Percentiles rank a stretch among this genome's conserved stretches.
These are phyloP conservation scores for Zizania latifolia DNA, from an alignment of 176 grass and related monocot genomes.

Conservation along the genomic window DNA sequence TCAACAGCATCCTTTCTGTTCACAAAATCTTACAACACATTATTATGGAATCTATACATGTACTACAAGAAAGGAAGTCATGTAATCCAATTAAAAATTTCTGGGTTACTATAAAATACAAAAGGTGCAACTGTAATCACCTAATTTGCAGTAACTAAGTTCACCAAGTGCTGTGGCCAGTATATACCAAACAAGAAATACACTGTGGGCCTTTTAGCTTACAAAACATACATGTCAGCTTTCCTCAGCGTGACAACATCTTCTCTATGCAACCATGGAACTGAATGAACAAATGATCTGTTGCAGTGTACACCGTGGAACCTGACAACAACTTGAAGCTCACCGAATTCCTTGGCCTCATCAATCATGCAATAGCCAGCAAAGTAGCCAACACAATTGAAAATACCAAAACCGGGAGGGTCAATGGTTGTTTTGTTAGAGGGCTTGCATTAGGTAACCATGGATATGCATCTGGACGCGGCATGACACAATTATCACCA, in stretches of 20 bases:
- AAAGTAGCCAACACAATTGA: constrained; percentile 52
- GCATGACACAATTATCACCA: constrained; percentile 92
- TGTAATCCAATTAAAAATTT: constrained; percentile 37
- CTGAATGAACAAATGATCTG: constrained; percentile 32
- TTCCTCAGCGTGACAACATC: constrained; percentile 1
- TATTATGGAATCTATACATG: constrained; percentile 7
- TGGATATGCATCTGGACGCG: constrained; percentile 61
- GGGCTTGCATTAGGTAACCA: constrained; percentile 75
- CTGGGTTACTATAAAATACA: constrained; percentile 51
- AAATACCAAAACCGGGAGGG: constrained; percentile 38
- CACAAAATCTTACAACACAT: constrained; percentile 21
- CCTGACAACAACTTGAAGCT: constrained; percentile 32
- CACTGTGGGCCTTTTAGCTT: constrained; percentile 47
- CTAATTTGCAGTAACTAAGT: constrained; percentile 58
- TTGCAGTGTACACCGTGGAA: constrained; percentile 30
- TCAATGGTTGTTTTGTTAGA: constrained; percentile 54
- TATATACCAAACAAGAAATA: constrained; percentile 86
- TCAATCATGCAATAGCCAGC: constrained; percentile 52
- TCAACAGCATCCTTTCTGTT: constrained; percentile 12
- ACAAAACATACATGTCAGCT: constrained; percentile 43
- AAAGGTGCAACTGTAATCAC: constrained; percentile 54
- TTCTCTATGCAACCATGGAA: constrained; percentile 35
- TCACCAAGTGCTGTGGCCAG: constrained; percentile 42
- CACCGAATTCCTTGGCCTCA: not conserved
- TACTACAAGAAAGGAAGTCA: constrained; percentile 39